Base-by-base conservation (phyloP, 1,284 basidiomycete genomes). In the Phylloboletellus chloephorus region DNA sequence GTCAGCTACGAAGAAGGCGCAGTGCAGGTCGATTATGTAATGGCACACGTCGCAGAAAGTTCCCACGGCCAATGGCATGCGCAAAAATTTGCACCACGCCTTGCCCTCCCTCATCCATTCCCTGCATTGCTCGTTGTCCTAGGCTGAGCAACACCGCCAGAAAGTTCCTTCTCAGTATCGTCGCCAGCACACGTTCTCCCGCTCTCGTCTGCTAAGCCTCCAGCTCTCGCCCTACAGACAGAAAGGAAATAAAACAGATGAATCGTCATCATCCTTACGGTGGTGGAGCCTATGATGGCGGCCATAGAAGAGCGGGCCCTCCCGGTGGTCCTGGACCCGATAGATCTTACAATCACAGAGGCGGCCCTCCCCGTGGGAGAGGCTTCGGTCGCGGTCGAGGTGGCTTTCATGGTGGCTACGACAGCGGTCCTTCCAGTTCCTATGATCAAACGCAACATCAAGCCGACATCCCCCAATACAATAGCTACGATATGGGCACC, bases 261-360 rank as follows among this genome's bases (percentile, higher is more conserved):
- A 87, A 86, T 67, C 84, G 87, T 54, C 88, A 91, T 67, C 87
- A 91, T 73, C 81, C 88, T 19, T 92, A 91, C 66, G 78, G 66
- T 46, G 61, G 71, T 55, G 67, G 72, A 51, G 73, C 74, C 58
- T 88, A 82, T 75, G 85, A 89, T 49, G 72, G 68, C 37, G 51
- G 60, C 49, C 66, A 73, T 49, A 75, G 73, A 46, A 71, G 84
- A 58, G 83, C 81, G 44, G 82, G 77, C 37, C 70, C 75, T 48
- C 74, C 76, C 21, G 67, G 72, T 51, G 78, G 75, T 51, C 74
- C 76, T 48, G 82, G 82, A 46, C 79, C 79, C 56, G 84, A 88
- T 65, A 78, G 84, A 69, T 70, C 73, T 50, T 78, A 81, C 66
- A 76, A 74, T 63, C 79, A 81, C 43, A 73, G 78, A 65, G 77